Evolutionary conservation across 306 rosid species (phyloP).

Genomic region (Vachellia pachyceras): DNA sequence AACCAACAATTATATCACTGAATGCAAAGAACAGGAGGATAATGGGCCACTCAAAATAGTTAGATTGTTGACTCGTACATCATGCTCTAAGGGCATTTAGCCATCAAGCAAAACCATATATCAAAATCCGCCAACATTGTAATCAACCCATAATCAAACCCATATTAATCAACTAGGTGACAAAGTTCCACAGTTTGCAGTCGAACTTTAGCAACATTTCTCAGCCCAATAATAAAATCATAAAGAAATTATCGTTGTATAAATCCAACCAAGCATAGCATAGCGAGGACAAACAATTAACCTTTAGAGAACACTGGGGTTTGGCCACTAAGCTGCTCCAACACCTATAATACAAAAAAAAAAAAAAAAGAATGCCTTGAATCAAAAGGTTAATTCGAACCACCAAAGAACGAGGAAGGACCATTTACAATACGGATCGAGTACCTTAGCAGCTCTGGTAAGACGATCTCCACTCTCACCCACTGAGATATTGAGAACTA

Average conservation of each 20-base stretch:
- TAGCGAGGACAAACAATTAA: background rate
- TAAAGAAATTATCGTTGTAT: background rate
- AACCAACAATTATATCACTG: too few relatives aligned
- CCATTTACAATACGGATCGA: background rate
- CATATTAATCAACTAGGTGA: too few relatives aligned
- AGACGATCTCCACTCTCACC: slow-evolving; percentile 5
- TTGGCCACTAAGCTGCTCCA: slow-evolving; percentile 7
- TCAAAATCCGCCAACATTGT: too few relatives aligned
- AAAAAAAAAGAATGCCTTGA: background rate
- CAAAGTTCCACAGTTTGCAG: too few relatives aligned
- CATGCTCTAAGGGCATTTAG: too few relatives aligned
- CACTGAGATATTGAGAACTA: background rate
- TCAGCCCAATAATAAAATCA: background rate
- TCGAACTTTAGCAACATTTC: too few relatives aligned
- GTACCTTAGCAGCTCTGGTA: background rate
- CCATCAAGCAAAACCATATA: too few relatives aligned
- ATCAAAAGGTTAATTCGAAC: background rate
- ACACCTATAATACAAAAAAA: background rate
- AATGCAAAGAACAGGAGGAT: too few relatives aligned
- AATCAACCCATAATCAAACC: too few relatives aligned
- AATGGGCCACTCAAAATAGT: too few relatives aligned
- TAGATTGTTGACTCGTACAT: too few relatives aligned
- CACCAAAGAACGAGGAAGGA: background rate
- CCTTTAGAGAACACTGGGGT: background rate
- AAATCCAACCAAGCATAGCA: background rate